phyloP scores from a whole-genome alignment of 164 flowering plant genomes.

The Magnolia changhungtana region DNA sequence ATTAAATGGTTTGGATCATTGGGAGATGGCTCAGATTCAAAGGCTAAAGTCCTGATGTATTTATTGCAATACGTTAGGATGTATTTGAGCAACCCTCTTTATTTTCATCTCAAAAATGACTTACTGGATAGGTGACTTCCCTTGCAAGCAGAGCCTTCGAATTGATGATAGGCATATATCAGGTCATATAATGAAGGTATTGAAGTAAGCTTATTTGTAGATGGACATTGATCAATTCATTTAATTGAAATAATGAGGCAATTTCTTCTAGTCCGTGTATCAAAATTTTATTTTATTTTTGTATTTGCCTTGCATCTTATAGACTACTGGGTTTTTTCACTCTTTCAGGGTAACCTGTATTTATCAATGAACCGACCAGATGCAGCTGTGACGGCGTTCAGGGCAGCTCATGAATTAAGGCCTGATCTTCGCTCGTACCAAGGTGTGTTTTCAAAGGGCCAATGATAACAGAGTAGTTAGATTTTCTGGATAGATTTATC shows the following conservation, averaged over 20 bases:
- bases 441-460: constrained; percentile 41
- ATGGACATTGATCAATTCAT: background rate
- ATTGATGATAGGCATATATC: constrained; percentile 85
- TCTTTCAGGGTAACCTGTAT: constrained; percentile 69
- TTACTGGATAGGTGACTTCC: background rate
- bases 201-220: background rate
- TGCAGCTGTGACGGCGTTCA: constrained; percentile 80
- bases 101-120: background rate
- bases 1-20: too few relatives aligned
- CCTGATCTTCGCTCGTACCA: constrained; percentile 98
- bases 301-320: constrained; percentile 7
- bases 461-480: background rate
- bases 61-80: too few relatives aligned
- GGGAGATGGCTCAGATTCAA: too few relatives aligned
- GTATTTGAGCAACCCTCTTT: background rate
- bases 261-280: background rate
- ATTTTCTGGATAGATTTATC: background rate
- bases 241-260: background rate
- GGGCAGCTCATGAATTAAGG: constrained; percentile 84
- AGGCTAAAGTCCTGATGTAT: too few relatives aligned
- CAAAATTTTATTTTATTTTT: background rate
- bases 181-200: constrained; percentile 92
- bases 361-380: constrained; percentile 77
- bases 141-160: constrained; percentile 66
- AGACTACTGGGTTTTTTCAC: constrained; percentile 10